Evolutionary conservation across 176 grass and related monocot species (phyloP), one percentile per base, ranked within the genome.

Genomic region (Cenchrus fungigraminus): DNA sequence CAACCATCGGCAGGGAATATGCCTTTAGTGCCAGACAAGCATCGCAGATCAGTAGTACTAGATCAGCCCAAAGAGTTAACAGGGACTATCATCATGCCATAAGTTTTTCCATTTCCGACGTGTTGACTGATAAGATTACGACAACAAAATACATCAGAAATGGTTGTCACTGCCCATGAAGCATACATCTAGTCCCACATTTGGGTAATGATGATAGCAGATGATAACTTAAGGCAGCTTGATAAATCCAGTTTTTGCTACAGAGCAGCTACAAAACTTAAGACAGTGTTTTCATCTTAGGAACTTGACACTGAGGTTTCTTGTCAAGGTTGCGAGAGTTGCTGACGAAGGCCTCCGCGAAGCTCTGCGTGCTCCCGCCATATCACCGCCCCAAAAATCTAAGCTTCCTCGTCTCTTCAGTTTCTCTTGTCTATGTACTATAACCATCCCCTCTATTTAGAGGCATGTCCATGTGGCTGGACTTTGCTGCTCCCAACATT

Each of bases 251-350:
- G 71, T 81, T 76, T 76, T 79, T 64, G 85, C 85, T 76, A 91
- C 61, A 87, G 69, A 72, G 70, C 80, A 68, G 83, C 87, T 92
- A 89, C 76, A 92, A 84, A 89, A 92, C 77, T 83, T 80, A 87
- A 65, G 75, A 73, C 49, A 68, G 15, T 19, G 3, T 73, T 80
- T 71, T 74, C 49, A 70, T 80, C 79, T 62, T 31, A 83, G 8
- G 73, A 83, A 79, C 52, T 84, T 47, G 11, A 40, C 44, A 60
- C 32, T 32, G 11, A 71, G 77, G 79, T 25, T 71, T 68, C 74
- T 69, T 75, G 49, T 80, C 69, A 56, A 76, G 75, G 80, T 69
- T 59, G 79, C 44, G 7, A 66, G n/a, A 11, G 69, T 68, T 80
- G 76, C 54, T 75, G 59, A 15, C 10, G 37, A 65, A 77, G 55